phyloP scores from a whole-genome alignment of 495 filamentous ascomycete species.

The Chaetomidium leptoderma region DNA sequence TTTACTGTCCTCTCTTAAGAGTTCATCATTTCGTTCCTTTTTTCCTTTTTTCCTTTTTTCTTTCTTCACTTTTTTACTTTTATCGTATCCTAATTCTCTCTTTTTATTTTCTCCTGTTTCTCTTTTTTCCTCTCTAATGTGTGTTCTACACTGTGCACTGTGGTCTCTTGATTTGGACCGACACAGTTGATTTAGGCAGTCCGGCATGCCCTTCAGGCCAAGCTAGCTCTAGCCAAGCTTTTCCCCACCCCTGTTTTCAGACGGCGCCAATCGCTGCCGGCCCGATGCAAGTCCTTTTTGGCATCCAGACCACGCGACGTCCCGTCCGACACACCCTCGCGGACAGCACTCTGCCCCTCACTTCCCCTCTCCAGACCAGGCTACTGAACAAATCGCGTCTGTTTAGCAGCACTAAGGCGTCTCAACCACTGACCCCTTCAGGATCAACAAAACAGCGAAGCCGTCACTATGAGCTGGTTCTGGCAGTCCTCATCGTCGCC shows the following conservation, averaged over 20 bases:
- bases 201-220: not conserved
- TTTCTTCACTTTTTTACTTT: not conserved
- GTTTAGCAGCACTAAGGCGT: not conserved
- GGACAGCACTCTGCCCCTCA: not conserved
- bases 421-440: conserved; percentile 2
- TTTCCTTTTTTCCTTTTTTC: not conserved
- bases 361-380: conserved; percentile 9
- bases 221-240: too few species aligned
- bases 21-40: too few species aligned
- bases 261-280: not conserved
- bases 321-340: not conserved
- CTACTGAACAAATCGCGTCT: not conserved
- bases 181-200: not conserved
- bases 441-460: too few species aligned
- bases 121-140: not conserved
- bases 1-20: too few species aligned
- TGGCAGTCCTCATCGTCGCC: conserved; percentile 35
- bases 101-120: not conserved
- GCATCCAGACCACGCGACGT: not conserved
- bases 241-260: not conserved
- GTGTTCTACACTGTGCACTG: not conserved
- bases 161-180: too few species aligned
- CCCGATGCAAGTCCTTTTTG: conserved; percentile 2
- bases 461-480: conserved; percentile 50
- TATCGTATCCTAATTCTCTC: too few species aligned